Conservation (phyloP, 352 stramenopile species). For the Plasmopara halstedii region DNA sequence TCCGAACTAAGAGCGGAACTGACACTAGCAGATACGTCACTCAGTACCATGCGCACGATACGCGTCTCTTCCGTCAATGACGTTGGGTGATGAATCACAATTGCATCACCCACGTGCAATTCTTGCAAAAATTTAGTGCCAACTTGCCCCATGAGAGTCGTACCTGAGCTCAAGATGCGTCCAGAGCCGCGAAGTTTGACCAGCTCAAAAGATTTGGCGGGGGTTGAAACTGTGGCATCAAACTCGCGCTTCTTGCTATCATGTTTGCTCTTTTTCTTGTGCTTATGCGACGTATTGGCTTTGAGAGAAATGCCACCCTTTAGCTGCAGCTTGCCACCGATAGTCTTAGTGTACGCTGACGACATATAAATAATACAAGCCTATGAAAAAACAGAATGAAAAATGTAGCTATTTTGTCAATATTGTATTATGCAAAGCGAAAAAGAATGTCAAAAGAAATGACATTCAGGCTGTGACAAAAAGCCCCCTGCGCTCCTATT, state of each 20-base stretch:
- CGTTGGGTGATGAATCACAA: conserved; percentile 85
- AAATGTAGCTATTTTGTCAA: too few relatives aligned
- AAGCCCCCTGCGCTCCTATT: too few relatives aligned
- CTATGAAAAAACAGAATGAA: too few relatives aligned
- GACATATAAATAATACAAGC: too few relatives aligned
- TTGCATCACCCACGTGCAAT: conserved; percentile 69
- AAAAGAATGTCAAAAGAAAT: too few relatives aligned
- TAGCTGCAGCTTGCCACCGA: conserved; percentile 74
- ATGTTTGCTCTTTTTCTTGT: conserved; percentile 35
- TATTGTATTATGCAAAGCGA: too few relatives aligned
- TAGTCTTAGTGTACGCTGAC: conserved; percentile 55
- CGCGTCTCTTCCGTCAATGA: conserved; percentile 79
- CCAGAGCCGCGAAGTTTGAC: conserved; percentile 71
- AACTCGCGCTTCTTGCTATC: conserved; percentile 10
- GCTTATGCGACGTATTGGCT: conserved; percentile 42
- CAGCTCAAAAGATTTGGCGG: conserved; percentile 50
- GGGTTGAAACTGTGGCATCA: not conserved
- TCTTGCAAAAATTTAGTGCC: conserved; percentile 81
- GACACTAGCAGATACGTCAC: conserved; percentile 77
- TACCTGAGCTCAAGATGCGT: conserved; percentile 81
- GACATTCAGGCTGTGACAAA: too few relatives aligned
- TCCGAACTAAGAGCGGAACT: conserved; percentile 86
- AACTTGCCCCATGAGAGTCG: conserved; percentile 77
- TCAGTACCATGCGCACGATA: conserved; percentile 89
- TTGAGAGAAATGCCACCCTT: conserved; percentile 79